Evolutionary conservation across 75 land plant species (phyloP).

Genomic region (Ceratopteris richardii): DNA sequence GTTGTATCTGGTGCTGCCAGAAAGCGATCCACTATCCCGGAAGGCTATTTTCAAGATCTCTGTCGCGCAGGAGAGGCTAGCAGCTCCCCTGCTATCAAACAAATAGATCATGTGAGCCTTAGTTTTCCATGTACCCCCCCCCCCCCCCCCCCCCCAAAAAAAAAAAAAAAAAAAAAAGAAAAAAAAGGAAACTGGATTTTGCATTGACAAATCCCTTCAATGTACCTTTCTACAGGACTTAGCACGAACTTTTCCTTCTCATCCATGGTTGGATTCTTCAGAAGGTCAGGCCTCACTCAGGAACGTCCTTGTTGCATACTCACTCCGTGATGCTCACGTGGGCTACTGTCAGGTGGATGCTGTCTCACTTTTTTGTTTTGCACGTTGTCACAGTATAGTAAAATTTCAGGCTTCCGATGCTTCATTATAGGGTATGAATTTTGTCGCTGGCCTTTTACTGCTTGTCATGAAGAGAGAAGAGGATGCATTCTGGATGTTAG

Average conservation of each 20-base stretch:
- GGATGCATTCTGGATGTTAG: slow-evolving; percentile 98
- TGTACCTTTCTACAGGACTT: slow-evolving; percentile 51
- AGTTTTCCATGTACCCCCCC: no score
- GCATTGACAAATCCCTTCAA: neutral
- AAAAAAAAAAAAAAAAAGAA: no score
- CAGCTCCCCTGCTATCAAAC: slow-evolving; percentile 72
- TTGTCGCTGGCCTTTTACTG: slow-evolving; percentile 80
- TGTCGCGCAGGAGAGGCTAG: slow-evolving; percentile 54
- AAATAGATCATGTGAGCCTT: slow-evolving; percentile 86
- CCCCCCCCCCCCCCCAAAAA: no score
- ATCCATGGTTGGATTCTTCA: slow-evolving; percentile 90
- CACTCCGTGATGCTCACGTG: slow-evolving; percentile 94
- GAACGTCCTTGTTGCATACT: slow-evolving; percentile 91
- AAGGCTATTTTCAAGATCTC: slow-evolving; percentile 77
- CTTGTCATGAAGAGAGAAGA: slow-evolving; percentile 97
- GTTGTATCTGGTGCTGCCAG: slow-evolving; percentile 81
- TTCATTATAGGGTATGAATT: slow-evolving; percentile 72
- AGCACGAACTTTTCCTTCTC: slow-evolving; percentile 88
- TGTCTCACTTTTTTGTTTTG: neutral
- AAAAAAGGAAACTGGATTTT: no score
- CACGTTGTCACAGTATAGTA: neutral
- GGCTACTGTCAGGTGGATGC: slow-evolving; percentile 88
- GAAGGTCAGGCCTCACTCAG: slow-evolving; percentile 81
- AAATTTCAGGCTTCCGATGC: neutral
- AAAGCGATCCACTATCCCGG: slow-evolving; percentile 81